Evolutionary conservation across 1,284 basidiomycete genomes (phyloP).

Genomic region (Leucoagaricus sp.): DNA sequence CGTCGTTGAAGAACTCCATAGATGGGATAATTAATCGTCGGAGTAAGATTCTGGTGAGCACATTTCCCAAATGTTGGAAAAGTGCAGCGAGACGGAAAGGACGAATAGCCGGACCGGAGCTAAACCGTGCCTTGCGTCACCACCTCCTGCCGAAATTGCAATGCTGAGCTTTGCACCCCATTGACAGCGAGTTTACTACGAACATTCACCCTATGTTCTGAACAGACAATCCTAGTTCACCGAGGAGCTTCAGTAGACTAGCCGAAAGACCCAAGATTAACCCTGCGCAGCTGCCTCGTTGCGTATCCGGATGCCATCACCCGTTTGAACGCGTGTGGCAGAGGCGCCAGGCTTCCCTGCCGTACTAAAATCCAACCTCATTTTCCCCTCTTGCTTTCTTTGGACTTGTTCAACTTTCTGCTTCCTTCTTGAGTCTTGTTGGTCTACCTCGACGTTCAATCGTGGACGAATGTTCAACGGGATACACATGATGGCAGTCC

Average conservation of each 20-base stretch:
- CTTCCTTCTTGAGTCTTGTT: background rate
- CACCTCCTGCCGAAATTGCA: too few relatives aligned
- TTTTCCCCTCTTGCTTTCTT: background rate
- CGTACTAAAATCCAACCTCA: background rate
- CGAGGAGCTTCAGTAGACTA: background rate
- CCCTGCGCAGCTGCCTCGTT: constrained; percentile 8
- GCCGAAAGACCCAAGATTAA: background rate
- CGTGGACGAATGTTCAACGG: constrained; percentile 44
- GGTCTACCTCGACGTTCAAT: background rate
- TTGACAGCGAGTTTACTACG: background rate
- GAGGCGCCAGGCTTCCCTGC: background rate
- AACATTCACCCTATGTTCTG: background rate
- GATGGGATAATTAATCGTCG: background rate
- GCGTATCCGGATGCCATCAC: constrained; percentile 8
- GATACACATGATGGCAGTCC: constrained; percentile 52
- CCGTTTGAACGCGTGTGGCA: background rate
- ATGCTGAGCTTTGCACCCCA: too few relatives aligned
- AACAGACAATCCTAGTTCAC: background rate
- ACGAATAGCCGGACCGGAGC: constrained; percentile 14
- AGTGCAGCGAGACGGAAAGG: background rate
- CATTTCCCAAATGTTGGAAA: background rate
- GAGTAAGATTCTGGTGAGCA: background rate
- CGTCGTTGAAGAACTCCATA: constrained; percentile 84
- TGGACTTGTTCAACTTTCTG: background rate
- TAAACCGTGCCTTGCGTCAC: constrained; percentile 6